Conservation (phyloP, 129 eudicot species). For the Centrapalus pauciflorus region DNA sequence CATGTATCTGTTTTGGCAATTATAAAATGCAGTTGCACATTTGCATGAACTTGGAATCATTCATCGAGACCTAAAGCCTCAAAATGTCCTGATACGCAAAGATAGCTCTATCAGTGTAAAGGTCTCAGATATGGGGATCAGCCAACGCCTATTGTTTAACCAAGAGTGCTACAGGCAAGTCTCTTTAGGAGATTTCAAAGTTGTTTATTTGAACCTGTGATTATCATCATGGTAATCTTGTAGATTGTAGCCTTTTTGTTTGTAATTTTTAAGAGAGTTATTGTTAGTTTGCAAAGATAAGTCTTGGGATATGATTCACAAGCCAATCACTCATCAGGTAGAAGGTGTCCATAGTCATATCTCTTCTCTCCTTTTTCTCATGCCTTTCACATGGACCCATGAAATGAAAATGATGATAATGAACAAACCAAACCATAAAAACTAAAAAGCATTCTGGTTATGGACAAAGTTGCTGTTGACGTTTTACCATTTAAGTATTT, state of each 20-base stretch:
- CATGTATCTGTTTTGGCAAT: neutral
- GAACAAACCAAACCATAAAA: neutral
- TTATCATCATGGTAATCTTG: neutral
- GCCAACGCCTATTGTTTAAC: conserved; percentile 74
- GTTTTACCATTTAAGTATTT: neutral
- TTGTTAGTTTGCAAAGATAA: neutral
- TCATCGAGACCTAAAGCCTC: conserved; percentile 88
- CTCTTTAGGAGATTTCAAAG: neutral
- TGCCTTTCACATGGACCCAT: too few species aligned
- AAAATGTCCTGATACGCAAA: conserved; percentile 70
- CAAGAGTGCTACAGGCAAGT: conserved; percentile 71
- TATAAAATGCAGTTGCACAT: conserved; percentile 63
- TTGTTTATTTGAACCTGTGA: neutral
- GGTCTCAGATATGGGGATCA: conserved; percentile 96
- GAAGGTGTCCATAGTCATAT: too few species aligned
- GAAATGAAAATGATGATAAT: neutral
- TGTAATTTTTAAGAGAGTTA: too few species aligned
- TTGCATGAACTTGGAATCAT: conserved; percentile 87
- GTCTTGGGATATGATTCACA: too few species aligned
- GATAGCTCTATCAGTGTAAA: conserved; percentile 60
- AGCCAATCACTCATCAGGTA: too few species aligned
- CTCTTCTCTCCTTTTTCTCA: too few species aligned
- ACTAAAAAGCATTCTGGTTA: neutral
- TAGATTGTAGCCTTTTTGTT: too few species aligned
- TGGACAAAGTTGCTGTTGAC: neutral